phyloP scores from a whole-genome alignment of 805 yeast genomes.

The Kazachstania psychrophila region DNA sequence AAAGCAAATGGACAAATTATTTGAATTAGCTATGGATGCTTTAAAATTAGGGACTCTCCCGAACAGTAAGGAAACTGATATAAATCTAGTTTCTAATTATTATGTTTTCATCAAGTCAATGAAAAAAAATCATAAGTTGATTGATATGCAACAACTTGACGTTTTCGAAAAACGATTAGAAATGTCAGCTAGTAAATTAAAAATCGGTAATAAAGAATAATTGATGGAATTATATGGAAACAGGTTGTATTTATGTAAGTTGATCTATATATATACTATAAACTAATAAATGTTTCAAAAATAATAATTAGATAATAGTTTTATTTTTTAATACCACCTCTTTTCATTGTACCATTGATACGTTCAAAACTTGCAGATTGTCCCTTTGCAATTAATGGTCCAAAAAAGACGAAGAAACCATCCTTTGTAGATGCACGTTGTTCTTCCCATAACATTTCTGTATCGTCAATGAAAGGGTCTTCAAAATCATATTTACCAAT shows the following conservation, averaged over 20 bases:
- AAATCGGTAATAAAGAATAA: background rate
- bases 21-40: slow-evolving; percentile 16
- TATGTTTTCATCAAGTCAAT: slow-evolving; percentile 43
- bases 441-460: slow-evolving; percentile 87
- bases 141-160: too few relatives aligned
- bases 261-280: too few relatives aligned
- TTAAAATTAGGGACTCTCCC: slow-evolving; percentile 16
- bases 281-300: background rate
- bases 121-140: too few relatives aligned
- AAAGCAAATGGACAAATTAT: slow-evolving; percentile 34
- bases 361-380: slow-evolving; percentile 40
- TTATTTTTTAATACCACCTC: slow-evolving; percentile 22
- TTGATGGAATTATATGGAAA: background rate
- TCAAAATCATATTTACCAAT: slow-evolving; percentile 86
- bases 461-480: slow-evolving; percentile 95
- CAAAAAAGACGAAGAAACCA: slow-evolving; percentile 92
- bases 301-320: background rate
- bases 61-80: slow-evolving; percentile 11
- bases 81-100: slow-evolving; percentile 38
- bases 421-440: slow-evolving; percentile 87
- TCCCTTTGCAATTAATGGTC: slow-evolving; percentile 68
- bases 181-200: background rate
- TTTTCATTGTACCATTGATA: slow-evolving; percentile 37
- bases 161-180: background rate
- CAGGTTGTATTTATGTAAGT: too few relatives aligned